Conservation (phyloP, 345 rosid species). For the Sisymbrium altissimum region DNA sequence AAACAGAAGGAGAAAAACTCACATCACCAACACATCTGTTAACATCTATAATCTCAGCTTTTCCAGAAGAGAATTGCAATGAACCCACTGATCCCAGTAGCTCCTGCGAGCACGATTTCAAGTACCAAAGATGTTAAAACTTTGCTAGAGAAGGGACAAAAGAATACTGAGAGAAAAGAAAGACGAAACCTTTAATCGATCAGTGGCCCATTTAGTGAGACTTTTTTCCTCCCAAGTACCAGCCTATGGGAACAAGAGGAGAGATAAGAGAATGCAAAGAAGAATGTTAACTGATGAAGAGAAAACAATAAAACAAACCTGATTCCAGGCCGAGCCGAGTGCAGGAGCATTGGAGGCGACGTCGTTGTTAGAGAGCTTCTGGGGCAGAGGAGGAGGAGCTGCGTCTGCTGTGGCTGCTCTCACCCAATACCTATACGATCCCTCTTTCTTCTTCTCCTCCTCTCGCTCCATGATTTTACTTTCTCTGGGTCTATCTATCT, state of each 20-base stretch:
- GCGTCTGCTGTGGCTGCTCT: slow-evolving; percentile 69
- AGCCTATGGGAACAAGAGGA: slow-evolving; percentile 43
- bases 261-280: not conserved
- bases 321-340: slow-evolving; percentile 89
- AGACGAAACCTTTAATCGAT: slow-evolving; percentile 64
- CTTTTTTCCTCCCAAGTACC: slow-evolving; percentile 98
- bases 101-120: slow-evolving; percentile 43
- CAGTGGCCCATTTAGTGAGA: slow-evolving; percentile 80
- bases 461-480: slow-evolving; percentile 37
- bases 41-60: slow-evolving; percentile 70
- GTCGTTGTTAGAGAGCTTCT: slow-evolving; percentile 50
- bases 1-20: slow-evolving; percentile 27
- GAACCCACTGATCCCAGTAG: slow-evolving; percentile 58
- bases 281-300: not conserved
- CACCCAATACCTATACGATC: slow-evolving; percentile 81
- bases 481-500: not conserved
- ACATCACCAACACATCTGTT: slow-evolving; percentile 80
- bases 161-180: not conserved
- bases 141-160: not conserved
- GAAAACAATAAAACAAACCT: slow-evolving; percentile 34
- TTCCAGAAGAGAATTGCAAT: slow-evolving; percentile 65
- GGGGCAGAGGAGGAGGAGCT: slow-evolving; percentile 74
- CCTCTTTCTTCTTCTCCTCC: slow-evolving; percentile 39
- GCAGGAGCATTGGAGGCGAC: slow-evolving; percentile 29
- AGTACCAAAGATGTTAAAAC: not conserved